Evolutionary conservation across 108 stramenopile species (phyloP), one percentile per base, ranked within the genome.

Genomic region (Cyclotella cryptica): DNA sequence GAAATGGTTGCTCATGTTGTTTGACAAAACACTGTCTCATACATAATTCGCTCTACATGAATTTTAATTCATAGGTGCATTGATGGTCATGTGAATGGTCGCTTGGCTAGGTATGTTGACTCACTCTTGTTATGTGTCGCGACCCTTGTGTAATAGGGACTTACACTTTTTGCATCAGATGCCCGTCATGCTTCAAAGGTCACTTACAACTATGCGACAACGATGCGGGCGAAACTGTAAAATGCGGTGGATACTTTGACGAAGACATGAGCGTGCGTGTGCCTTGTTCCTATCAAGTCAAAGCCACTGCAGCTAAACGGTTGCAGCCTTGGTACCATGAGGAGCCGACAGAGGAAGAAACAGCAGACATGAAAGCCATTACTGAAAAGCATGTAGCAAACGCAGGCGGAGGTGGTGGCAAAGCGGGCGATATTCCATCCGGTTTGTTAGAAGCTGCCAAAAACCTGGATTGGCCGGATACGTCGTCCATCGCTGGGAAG

Each of bases 31-130:
- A 4, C 14, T 14, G 24, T 24, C 13, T 26, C 35, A 11, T n/a
- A 54, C 40, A 27, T 35, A 24, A n/a, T n/a, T n/a, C n/a, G n/a
- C n/a, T n/a, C n/a, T n/a, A n/a, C n/a, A n/a, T n/a, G n/a, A 24
- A 29, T 29, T 27, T 51, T 39, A 44, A 51, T 61, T 49, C 40
- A 77, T 51, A 88, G 91, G 68, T 84, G 85, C 53, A 62, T 92
- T 42, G 93, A 95, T 78, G 93, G 91, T 10, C 69, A 82, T 63
- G 66, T 88, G 15, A 70, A 91, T 81, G 94, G 94, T 17, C 84
- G 94, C 6, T 57, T 95, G 44, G 88, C 79, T n/a, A 65, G 77
- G 77, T 77, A 35, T 69, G 68, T 42, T 6, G 1, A 12, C n/a
- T 10, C 18, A 46, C 47, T 24, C 22, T 0, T 18, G 1, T 39